Base-by-base conservation (phyloP, 192 early-diverging fungal species). In the Spizellomyces sp. region DNA sequence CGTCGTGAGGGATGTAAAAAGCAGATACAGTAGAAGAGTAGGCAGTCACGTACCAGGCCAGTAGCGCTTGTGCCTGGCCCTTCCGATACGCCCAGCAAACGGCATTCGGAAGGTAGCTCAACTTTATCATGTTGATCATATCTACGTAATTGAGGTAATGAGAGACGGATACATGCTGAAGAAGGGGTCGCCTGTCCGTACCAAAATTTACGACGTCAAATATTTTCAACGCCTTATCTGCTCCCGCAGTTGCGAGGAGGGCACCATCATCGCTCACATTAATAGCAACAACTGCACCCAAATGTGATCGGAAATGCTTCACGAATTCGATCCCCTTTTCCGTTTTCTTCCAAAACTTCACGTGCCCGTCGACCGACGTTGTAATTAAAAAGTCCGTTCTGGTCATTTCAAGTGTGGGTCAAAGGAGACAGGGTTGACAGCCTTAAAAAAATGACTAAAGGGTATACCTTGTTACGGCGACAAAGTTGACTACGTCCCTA, bases 301-400 rank as follows among this genome's bases (percentile, higher is more conserved):
- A 58, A 78, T 98, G 96, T 0, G 96, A 88, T 6, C 94, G 84
- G 76, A 92, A 99, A 75, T 97, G 95, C 80, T 99, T 99, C 45
- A 98, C 96, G 85, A 99, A 99, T 79, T 99, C 98, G 52, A 99
- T 91, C 10, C 96, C 98, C 46, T 82, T 81, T 6, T 82, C 86
- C 17, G 91, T 88, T 82, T 97, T 98, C 76, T 99, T 98, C 98
- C 98, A 99, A 64, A 98, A 99, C 79, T 99, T 99, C 12, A 99
- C 87, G 69, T 96, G 96, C 2, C 98, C 98, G 79, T 99, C 95
- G 0, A 90, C 81, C 0, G 96, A 98, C 0, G 94, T 91, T 4
- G 98, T 99, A 48, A 99, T 87, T 43, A 99, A 78, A 79, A 97
- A 99, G 65, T 96, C 95, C 6, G 90, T 94, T 67, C 89, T 90